These are phyloP conservation scores for Perkinsus olseni DNA, from an alignment of 169 alveolate genomes.

Conservation along the genomic window DNA sequence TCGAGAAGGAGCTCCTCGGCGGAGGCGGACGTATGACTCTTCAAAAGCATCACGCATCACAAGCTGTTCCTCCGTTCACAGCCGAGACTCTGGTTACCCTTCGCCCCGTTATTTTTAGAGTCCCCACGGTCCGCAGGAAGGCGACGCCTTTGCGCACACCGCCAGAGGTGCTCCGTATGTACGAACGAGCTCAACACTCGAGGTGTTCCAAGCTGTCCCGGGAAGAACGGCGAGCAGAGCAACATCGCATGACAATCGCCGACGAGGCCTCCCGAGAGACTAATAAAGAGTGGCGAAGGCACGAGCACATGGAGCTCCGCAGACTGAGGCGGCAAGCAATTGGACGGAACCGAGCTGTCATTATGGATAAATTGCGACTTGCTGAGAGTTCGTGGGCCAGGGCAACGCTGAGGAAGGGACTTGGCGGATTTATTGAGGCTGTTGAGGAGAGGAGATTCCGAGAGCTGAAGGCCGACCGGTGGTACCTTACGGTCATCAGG, in stretches of 20 bases:
- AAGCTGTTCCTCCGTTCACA: no score
- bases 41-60: no score
- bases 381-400: background rate
- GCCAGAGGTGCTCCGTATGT: background rate
- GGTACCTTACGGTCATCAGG: background rate
- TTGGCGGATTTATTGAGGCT: background rate
- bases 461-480: background rate
- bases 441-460: background rate
- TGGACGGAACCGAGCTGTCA: background rate
- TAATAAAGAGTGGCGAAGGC: background rate
- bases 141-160: background rate
- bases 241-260: background rate
- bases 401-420: background rate
- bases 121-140: background rate
- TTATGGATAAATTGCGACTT: background rate
- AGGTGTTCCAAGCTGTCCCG: background rate
- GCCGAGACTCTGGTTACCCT: no score
- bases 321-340: background rate
- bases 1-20: no score
- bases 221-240: background rate
- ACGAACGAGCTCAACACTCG: background rate
- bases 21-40: no score
- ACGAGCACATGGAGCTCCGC: background rate
- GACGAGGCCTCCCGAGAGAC: background rate
- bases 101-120: no score